These are phyloP conservation scores for Coemansia sp. DNA, from an alignment of 371 early-diverging fungal species.

Conservation along the genomic window DNA sequence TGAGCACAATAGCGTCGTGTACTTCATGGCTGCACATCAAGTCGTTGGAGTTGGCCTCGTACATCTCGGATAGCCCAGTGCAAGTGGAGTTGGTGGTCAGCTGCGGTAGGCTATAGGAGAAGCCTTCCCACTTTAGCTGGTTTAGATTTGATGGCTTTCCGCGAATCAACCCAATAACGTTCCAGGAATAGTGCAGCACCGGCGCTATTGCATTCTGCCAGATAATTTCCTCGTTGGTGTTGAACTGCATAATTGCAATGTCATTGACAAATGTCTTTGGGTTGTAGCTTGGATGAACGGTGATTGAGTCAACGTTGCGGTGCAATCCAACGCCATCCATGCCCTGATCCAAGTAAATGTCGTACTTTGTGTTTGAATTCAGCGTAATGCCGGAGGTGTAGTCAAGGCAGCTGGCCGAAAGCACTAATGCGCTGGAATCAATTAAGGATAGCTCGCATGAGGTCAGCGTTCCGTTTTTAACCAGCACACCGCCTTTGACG, in stretches of 20 bases:
- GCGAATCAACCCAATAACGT: background rate
- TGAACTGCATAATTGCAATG: slow-evolving; percentile 23
- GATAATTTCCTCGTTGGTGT: background rate
- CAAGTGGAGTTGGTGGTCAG: no score
- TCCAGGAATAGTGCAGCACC: background rate
- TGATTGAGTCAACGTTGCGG: slow-evolving; percentile 5
- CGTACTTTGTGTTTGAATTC: slow-evolving; percentile 4
- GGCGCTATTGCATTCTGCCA: slow-evolving; percentile 6
- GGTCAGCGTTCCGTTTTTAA: background rate
- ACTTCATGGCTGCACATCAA: background rate
- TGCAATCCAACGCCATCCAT: background rate
- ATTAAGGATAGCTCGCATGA: background rate
- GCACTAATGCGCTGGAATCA: slow-evolving; percentile 12
- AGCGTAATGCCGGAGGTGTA: slow-evolving; percentile 2
- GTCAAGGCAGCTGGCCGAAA: slow-evolving; percentile 21
- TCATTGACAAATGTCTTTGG: slow-evolving; percentile 21
- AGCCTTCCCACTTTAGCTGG: slow-evolving; percentile 1
- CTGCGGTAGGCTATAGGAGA: no score
- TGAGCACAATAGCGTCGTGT: background rate
- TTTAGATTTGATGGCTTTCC: background rate
- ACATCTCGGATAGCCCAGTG: no score
- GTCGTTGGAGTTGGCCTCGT: background rate
- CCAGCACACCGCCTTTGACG: background rate
- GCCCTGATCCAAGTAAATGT: slow-evolving; percentile 9
- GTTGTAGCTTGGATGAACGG: slow-evolving; percentile 17